phyloP scores from a whole-genome alignment of 495 filamentous ascomycete species.

The Aspergillus avenaceus region DNA sequence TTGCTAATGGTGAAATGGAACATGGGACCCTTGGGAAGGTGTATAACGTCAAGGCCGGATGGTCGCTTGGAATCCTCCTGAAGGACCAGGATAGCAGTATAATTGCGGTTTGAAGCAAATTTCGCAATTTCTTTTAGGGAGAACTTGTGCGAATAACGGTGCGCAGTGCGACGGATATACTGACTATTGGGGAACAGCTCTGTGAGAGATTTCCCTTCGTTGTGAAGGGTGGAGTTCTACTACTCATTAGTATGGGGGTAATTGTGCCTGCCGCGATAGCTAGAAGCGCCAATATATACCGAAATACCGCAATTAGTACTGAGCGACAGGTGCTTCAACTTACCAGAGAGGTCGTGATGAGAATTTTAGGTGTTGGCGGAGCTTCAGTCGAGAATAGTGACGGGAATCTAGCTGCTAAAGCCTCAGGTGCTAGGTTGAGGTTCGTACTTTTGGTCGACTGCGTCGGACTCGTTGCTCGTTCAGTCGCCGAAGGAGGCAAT shows the following conservation, averaged over 20 bases:
- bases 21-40: slow-evolving; percentile 79
- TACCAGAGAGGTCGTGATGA: slow-evolving; percentile 76
- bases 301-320: background rate
- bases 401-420: slow-evolving; percentile 71
- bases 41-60: slow-evolving; percentile 71
- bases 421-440: slow-evolving; percentile 65
- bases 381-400: slow-evolving; percentile 68
- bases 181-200: slow-evolving; percentile 79
- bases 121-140: slow-evolving; percentile 83
- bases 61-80: slow-evolving; percentile 82
- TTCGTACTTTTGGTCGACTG: slow-evolving; percentile 68
- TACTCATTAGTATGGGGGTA: background rate
- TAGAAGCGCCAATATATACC: no score
- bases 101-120: slow-evolving; percentile 76
- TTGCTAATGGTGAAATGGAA: slow-evolving; percentile 84
- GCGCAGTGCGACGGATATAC: slow-evolving; percentile 80
- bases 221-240: slow-evolving; percentile 72
- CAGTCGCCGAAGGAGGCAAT: slow-evolving; percentile 43
- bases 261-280: no score
- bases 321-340: background rate
- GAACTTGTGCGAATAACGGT: slow-evolving; percentile 79
- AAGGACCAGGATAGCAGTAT: slow-evolving; percentile 74
- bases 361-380: slow-evolving; percentile 63
- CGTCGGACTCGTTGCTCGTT: slow-evolving; percentile 51
- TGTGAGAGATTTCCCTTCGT: slow-evolving; percentile 73